Evolutionary conservation across 1,284 basidiomycete genomes (phyloP), one percentile per base, ranked within the genome.

Genomic region (Sphaerobolus stellatus): DNA sequence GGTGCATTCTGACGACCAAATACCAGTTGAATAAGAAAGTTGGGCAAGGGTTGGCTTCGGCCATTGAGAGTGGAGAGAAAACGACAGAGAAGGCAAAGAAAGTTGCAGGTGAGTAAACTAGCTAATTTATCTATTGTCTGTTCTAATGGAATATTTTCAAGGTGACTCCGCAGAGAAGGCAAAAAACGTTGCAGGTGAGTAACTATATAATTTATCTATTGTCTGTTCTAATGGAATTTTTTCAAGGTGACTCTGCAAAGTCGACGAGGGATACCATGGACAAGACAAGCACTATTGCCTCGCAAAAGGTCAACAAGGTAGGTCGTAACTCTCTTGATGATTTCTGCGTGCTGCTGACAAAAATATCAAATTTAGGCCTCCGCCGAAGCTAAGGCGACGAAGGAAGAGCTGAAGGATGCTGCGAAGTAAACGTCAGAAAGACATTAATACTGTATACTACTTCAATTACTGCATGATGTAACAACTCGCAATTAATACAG

Each of bases 31-130:
- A 85, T 66, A 81, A 79, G 68, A 77, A 76, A 25, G 73, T 86
- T 8, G 84, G 84, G 1, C 66, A 78, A 58, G 77, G 77, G 2
- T 69, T 88, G 8, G 86, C 84, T 14, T 77, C 75, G 7, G 84
- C 83, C 0, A 81, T 88, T 56, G 85, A 84, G 57, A 81, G 74
- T 14, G 84, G 83, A 8, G 81, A 88, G 66, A 64, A 80, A 54
- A 80, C 75, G 11, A 76, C 82, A 1, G 68, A 78, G 59, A 71
- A 74, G 36, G 79, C 83, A 4, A 84, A 85, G 61, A 73, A 84
- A 56, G 75, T 73, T 1, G 18, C 86, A 8, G 76, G 86, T 83
- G 49, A 28, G 74, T 61, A 3, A 18, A n/a, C n/a, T n/a, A n/a
- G n/a, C n/a, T n/a, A n/a, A n/a, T n/a, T n/a, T n/a, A n/a, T n/a